A percentile compares a stretch with the other conserved stretches of the same genome.
Conservation (phyloP, 305 asterid species). For the Coffea humblotiana region DNA sequence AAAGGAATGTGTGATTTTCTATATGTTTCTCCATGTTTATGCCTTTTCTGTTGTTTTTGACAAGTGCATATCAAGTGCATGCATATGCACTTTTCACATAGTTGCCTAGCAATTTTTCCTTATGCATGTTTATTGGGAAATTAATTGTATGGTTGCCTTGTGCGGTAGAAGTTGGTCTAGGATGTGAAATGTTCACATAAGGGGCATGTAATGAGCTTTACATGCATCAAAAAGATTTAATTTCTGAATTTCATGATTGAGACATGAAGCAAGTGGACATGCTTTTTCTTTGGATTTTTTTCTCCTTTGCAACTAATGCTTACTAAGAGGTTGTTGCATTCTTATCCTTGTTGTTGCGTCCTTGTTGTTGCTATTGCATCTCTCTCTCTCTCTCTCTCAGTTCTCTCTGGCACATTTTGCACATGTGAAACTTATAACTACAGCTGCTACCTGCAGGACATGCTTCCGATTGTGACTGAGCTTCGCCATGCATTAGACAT, state of each 20-base stretch:
- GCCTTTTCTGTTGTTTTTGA: too few species aligned
- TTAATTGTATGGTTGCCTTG: not conserved
- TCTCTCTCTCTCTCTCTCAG: not conserved
- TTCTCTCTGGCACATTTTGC: not conserved
- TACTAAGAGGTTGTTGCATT: not conserved
- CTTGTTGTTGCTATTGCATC: too few species aligned
- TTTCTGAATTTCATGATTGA: not conserved
- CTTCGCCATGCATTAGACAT: constrained; percentile 79
- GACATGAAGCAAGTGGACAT: not conserved
- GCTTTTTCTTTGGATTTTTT: not conserved
- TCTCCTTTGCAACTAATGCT: not conserved
- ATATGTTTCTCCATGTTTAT: not conserved
- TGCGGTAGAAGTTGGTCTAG: not conserved
- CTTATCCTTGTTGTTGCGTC: not conserved
- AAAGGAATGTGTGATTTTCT: not conserved
- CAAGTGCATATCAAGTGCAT: too few species aligned
- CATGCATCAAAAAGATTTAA: not conserved
- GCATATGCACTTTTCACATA: not conserved
- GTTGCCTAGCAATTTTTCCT: not conserved
- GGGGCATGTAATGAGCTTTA: not conserved
- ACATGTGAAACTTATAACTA: constrained; percentile 7
- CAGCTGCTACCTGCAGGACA: constrained; percentile 59
- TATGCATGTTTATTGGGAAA: not conserved
- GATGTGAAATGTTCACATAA: not conserved
- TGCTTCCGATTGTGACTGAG: constrained; percentile 82